phyloP scores from a whole-genome alignment of 305 asterid genomes.

The Solanum hybrid region DNA sequence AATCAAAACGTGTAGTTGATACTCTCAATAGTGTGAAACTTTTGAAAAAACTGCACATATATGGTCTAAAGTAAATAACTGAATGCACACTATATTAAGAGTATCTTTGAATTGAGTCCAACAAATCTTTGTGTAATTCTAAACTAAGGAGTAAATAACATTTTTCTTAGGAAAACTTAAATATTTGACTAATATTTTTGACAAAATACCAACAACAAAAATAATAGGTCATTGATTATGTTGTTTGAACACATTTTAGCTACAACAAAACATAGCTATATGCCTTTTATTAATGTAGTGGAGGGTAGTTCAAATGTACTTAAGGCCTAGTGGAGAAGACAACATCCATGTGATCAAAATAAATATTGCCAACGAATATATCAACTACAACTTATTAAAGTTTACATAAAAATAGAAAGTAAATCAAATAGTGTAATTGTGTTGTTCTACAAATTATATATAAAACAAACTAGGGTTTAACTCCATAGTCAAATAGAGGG shows the following conservation, averaged over 20 bases:
- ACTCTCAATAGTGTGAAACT: not conserved
- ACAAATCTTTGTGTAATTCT: not conserved
- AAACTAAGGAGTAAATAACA: not conserved
- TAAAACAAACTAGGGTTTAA: not conserved
- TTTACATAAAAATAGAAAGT: conserved; percentile 1
- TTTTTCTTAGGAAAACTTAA: not conserved
- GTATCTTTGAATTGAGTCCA: not conserved
- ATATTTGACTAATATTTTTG: not conserved
- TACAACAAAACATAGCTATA: not conserved
- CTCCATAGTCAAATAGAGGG: not conserved
- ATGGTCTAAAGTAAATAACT: not conserved
- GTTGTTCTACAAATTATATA: not conserved
- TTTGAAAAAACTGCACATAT: not conserved
- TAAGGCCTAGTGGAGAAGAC: not conserved
- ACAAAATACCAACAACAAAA: not conserved
- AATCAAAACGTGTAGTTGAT: not conserved
- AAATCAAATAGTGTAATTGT: not conserved
- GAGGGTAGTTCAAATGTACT: not conserved
- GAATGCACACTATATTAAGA: not conserved
- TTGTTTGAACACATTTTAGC: not conserved
- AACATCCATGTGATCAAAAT: conserved; percentile 21
- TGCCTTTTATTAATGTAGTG: not conserved
- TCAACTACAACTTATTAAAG: conserved; percentile 20
- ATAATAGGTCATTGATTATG: not conserved
- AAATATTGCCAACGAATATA: conserved; percentile 20